A percentile compares a stretch with the other conserved stretches of the same genome.
phyloP scores from a whole-genome alignment of 805 yeast genomes.

The Candida namnaoensis region DNA sequence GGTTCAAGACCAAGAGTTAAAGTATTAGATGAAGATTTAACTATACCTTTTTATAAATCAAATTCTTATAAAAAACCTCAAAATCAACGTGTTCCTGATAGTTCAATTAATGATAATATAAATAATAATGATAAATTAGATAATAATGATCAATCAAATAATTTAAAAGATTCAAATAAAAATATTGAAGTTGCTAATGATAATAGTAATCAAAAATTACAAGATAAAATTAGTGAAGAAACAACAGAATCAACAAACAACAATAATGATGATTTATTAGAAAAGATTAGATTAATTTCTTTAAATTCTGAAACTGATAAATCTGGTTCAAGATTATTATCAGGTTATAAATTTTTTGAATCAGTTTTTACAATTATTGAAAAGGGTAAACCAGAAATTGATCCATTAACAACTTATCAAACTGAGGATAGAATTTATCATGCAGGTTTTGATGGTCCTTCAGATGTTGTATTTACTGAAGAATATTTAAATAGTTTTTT shows the following conservation, averaged over 20 bases:
- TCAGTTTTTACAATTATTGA: conserved; percentile 31
- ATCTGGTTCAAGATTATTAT: conserved; percentile 21
- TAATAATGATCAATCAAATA: too few species aligned
- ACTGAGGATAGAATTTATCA: conserved; percentile 41
- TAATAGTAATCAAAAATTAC: too few species aligned
- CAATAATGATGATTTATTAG: not conserved
- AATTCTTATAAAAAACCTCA: conserved; percentile 4
- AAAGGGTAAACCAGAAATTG: conserved; percentile 35
- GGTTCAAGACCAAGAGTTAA: too few species aligned
- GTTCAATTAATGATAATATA: too few species aligned
- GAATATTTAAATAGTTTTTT: conserved; percentile 41
- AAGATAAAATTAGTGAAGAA: too few species aligned
- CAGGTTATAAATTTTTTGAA: conserved; percentile 34
- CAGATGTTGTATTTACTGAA: conserved; percentile 40
- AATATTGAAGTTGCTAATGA: too few species aligned
- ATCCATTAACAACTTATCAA: conserved; percentile 32
- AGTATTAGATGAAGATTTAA: conserved; percentile 4
- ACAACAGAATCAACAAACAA: too few species aligned
- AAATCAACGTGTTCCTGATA: not conserved
- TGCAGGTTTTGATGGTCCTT: conserved; percentile 38
- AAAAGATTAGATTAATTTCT: conserved; percentile 14
- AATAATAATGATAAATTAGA: too few species aligned
- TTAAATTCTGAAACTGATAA: conserved; percentile 20
- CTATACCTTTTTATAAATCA: conserved; percentile 18
- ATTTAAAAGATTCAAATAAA: too few species aligned